These are phyloP conservation scores for Sporobolomyces pararoseus DNA, from an alignment of 768 basidiomycete species.

Conservation along the genomic window DNA sequence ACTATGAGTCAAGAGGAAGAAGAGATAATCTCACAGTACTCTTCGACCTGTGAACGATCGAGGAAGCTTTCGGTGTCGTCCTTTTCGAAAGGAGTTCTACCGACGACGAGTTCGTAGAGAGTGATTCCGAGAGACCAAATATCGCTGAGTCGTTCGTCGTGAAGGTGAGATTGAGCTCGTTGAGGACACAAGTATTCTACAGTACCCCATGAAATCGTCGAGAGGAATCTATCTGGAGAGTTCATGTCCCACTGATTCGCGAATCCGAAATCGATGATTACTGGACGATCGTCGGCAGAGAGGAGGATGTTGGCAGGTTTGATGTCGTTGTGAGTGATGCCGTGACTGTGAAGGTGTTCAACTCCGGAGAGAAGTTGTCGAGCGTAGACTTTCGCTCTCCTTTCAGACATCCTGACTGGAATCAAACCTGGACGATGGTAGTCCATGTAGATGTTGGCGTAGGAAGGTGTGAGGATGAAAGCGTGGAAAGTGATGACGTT, in stretches of 20 bases:
- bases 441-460: constrained; percentile 59
- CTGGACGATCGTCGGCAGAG: constrained; percentile 63
- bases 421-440: constrained; percentile 79
- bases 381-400: constrained; percentile 75
- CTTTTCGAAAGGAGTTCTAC: constrained; percentile 59
- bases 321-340: constrained; percentile 89
- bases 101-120: constrained; percentile 88
- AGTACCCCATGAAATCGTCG: constrained; percentile 59
- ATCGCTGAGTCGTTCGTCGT: constrained; percentile 88
- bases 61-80: constrained; percentile 37
- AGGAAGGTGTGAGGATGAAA: constrained; percentile 53
- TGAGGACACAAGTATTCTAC: constrained; percentile 94
- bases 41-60: constrained; percentile 71
- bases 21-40: constrained; percentile 62
- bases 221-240: constrained; percentile 37
- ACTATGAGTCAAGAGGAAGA: not conserved
- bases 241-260: constrained; percentile 67
- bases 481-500: constrained; percentile 88
- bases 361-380: constrained; percentile 73
- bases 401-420: constrained; percentile 80
- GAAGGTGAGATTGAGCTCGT: constrained; percentile 77
- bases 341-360: constrained; percentile 71
- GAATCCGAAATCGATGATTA: constrained; percentile 94
- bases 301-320: constrained; percentile 93
- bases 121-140: constrained; percentile 56